These are phyloP conservation scores for Oryza rufipogon DNA, from an alignment of 176 grass and related monocot genomes.

Conservation along the genomic window DNA sequence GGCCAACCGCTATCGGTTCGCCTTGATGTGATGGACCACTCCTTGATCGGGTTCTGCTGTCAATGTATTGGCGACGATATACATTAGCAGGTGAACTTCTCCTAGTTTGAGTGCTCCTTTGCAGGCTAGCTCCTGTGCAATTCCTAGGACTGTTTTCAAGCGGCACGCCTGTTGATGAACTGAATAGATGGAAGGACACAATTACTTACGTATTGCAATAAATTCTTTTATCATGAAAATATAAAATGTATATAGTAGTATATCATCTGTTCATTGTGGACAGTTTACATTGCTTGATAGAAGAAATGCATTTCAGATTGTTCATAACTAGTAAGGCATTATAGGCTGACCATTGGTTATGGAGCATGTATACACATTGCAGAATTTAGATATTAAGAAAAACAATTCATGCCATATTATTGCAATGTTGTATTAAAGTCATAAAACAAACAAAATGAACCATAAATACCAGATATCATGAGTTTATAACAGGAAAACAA, in stretches of 20 bases:
- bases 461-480: background rate
- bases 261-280: background rate
- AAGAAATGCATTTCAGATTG: background rate
- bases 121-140: constrained; percentile 4
- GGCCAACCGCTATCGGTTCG: background rate
- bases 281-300: background rate
- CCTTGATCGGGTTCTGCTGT: background rate
- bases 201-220: constrained; percentile 5
- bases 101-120: constrained; percentile 11
- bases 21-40: background rate
- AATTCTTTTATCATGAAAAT: background rate
- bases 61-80: background rate
- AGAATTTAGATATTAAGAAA: background rate
- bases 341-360: background rate
- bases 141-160: constrained; percentile 10
- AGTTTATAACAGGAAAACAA: background rate
- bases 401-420: background rate
- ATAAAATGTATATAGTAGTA: background rate
- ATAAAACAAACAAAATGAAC: background rate
- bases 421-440: background rate
- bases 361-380: background rate
- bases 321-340: constrained; percentile 3
- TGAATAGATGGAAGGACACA: background rate
- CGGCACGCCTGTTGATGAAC: constrained; percentile 8
- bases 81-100: constrained; percentile 18